phyloP scores from a whole-genome alignment of 2,329 filamentous ascomycete species.

The Ceratocystiopsis brevicomis region DNA sequence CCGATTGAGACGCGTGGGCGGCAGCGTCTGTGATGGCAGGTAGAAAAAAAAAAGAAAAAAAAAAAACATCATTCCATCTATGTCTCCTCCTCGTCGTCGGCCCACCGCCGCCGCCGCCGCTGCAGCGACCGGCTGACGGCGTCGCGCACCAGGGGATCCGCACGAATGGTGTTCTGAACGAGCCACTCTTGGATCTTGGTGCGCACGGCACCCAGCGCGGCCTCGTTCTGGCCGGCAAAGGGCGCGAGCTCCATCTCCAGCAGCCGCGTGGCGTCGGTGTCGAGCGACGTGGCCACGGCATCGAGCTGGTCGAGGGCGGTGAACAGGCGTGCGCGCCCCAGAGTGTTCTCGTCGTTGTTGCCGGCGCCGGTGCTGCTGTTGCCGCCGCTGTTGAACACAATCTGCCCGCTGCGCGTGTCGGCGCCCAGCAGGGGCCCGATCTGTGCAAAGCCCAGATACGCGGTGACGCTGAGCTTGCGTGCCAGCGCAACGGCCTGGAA shows the following conservation, averaged over 20 bases:
- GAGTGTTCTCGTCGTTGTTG: slow-evolving; percentile 28
- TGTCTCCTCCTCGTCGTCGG: slow-evolving; percentile 38
- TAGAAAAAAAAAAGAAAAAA: not conserved
- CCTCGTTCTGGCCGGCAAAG: slow-evolving; percentile 50
- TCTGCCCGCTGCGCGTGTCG: slow-evolving; percentile 14
- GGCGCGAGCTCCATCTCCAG: slow-evolving; percentile 66
- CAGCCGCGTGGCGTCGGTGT: slow-evolving; percentile 50
- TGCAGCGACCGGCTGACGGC: slow-evolving; percentile 52
- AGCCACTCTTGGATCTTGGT: slow-evolving; percentile 69
- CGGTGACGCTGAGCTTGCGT: slow-evolving; percentile 55
- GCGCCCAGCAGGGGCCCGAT: slow-evolving; percentile 47
- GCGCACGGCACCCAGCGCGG: slow-evolving; percentile 41
- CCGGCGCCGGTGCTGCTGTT: slow-evolving; percentile 7
- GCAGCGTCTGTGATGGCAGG: slow-evolving; percentile 28
- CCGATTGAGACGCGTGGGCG: slow-evolving; percentile 44
- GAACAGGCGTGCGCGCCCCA: slow-evolving; percentile 24
- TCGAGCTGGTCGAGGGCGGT: slow-evolving; percentile 52
- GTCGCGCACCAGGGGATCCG: slow-evolving; percentile 64
- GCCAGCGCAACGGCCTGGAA: slow-evolving; percentile 66
- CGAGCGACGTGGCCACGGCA: slow-evolving; percentile 35
- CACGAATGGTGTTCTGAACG: slow-evolving; percentile 66
- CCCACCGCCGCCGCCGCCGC: slow-evolving; percentile 40
- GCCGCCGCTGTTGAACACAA: slow-evolving; percentile 14
- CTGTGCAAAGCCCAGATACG: slow-evolving; percentile 70
- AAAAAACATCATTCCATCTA: not conserved